These are phyloP conservation scores for Mortierella sp. DNA, from an alignment of 371 early-diverging fungal genomes.

Conservation along the genomic window DNA sequence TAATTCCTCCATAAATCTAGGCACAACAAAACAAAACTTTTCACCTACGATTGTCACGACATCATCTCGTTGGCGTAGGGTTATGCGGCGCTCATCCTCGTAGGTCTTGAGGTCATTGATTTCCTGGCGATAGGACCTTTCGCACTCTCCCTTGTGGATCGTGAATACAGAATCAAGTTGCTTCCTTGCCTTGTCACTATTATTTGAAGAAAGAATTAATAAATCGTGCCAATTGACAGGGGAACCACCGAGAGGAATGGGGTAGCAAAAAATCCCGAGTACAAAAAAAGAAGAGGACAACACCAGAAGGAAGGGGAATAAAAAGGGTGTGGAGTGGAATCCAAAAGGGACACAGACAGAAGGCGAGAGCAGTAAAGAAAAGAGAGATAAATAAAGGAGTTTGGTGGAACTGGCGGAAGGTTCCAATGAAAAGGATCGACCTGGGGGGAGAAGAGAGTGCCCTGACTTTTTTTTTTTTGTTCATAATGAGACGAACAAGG, in stretches of 20 bases:
- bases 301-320: not conserved
- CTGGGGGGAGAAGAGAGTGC: not conserved
- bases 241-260: not conserved
- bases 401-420: constrained; percentile 6
- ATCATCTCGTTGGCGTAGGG: constrained; percentile 47
- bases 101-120: constrained; percentile 34
- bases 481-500: not conserved
- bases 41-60: constrained; percentile 44
- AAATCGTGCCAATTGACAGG: not conserved
- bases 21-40: constrained; percentile 1
- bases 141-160: constrained; percentile 37
- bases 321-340: not conserved
- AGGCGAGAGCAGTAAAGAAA: not conserved
- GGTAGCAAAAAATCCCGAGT: not conserved
- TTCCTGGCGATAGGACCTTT: constrained; percentile 27
- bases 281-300: not conserved
- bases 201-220: not conserved
- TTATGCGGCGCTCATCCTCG: constrained; percentile 45
- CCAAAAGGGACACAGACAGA: not conserved
- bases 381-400: not conserved
- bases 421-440: not conserved
- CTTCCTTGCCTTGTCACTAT: constrained; percentile 41
- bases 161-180: constrained; percentile 51
- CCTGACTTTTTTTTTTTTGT: not conserved
- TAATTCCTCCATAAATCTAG: not conserved